These are phyloP conservation scores for Diospyros kaki DNA, from an alignment of 148 eudicot genomes.

Conservation along the genomic window DNA sequence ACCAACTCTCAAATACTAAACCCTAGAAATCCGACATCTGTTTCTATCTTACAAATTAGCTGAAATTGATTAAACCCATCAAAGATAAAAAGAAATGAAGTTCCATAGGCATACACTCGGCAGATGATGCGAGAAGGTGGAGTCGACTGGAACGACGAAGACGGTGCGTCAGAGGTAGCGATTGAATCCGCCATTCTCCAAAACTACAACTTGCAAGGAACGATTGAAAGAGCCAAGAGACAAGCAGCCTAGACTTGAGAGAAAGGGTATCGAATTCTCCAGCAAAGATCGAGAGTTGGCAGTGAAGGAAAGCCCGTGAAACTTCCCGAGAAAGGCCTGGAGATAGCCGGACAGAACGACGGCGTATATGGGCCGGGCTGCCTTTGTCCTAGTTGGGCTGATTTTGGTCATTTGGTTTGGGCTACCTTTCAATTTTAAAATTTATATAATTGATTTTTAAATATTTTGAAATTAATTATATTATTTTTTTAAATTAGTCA, in stretches of 20 bases:
- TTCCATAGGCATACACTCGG: slow-evolving; percentile 41
- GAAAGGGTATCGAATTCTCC: neutral
- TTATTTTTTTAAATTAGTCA: neutral
- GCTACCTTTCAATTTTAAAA: neutral
- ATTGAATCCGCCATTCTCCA: slow-evolving; percentile 34
- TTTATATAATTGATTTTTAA: neutral
- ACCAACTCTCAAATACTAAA: too few species aligned
- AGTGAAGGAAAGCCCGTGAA: neutral
- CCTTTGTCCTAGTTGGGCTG: neutral
- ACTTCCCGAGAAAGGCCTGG: slow-evolving; percentile 6
- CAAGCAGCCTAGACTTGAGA: neutral
- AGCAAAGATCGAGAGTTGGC: neutral
- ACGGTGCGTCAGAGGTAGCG: slow-evolving; percentile 27
- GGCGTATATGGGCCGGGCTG: neutral
- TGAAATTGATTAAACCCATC: neutral
- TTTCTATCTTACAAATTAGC: neutral
- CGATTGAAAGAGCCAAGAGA: neutral
- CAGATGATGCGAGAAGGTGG: slow-evolving; percentile 48
- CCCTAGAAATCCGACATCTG: neutral
- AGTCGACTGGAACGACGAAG: slow-evolving; percentile 29
- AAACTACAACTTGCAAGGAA: neutral
- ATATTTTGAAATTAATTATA: neutral
- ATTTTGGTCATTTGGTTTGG: neutral
- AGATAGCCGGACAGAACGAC: neutral
- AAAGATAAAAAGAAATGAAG: neutral